Evolutionary conservation across 257 asterid genomes (phyloP).

Genomic region (Eucommia ulmoides): DNA sequence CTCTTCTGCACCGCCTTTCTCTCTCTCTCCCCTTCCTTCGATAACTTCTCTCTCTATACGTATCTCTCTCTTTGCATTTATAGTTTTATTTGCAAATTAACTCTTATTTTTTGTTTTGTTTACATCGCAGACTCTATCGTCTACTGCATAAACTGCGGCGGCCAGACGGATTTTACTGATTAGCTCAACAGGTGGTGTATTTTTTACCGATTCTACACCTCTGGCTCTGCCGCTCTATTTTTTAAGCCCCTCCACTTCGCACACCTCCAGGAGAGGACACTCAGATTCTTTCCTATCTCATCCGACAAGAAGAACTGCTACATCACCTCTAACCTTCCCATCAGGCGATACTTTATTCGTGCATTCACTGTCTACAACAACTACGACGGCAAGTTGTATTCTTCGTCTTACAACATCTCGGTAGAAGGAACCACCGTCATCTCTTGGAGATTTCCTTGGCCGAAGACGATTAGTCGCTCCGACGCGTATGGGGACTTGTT

Average conservation of each 20-base stretch:
- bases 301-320: conserved; percentile 89
- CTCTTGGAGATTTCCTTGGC: conserved; percentile 90
- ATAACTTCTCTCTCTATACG: conserved; percentile 12
- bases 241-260: conserved; percentile 78
- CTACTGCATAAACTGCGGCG: conserved; percentile 76
- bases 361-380: conserved; percentile 83
- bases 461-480: conserved; percentile 38
- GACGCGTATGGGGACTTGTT: conserved; percentile 94
- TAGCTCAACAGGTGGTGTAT: conserved; percentile 59
- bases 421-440: conserved; percentile 78
- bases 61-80: neutral
- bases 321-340: conserved; percentile 30
- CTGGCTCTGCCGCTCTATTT: conserved; percentile 56
- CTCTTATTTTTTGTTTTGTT: too few relatives aligned
- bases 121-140: conserved; percentile 32
- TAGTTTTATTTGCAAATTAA: too few relatives aligned
- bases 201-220: conserved; percentile 75
- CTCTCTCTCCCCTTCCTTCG: conserved; percentile 25
- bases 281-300: conserved; percentile 75
- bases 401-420: conserved; percentile 89
- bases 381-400: conserved; percentile 60
- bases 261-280: conserved; percentile 75
- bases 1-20: conserved; percentile 8
- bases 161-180: conserved; percentile 53
- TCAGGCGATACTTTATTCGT: conserved; percentile 41